These are phyloP conservation scores for Penicillium macrosclerotiorum DNA, from an alignment of 495 filamentous ascomycete genomes.

Conservation along the genomic window DNA sequence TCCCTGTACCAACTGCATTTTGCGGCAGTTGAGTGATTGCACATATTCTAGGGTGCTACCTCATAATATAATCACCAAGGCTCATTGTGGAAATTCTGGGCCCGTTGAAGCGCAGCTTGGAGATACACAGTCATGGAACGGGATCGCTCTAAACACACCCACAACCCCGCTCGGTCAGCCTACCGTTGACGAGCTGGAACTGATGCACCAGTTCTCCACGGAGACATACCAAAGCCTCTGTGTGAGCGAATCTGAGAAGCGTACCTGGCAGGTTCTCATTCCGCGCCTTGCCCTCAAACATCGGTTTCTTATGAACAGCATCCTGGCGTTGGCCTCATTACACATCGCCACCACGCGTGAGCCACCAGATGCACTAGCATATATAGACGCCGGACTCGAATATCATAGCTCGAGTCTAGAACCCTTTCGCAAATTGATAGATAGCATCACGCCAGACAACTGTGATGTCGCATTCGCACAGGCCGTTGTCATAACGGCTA, in stretches of 20 bases:
- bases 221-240: constrained; percentile 16
- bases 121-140: not conserved
- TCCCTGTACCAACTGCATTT: constrained; percentile 26
- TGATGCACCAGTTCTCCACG: constrained; percentile 18
- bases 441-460: constrained; percentile 38
- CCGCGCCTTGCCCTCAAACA: constrained; percentile 43
- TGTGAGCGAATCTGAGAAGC: constrained; percentile 17
- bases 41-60: constrained; percentile 19
- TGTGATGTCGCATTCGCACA: constrained; percentile 48
- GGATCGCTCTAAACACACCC: not conserved
- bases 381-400: constrained; percentile 40
- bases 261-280: constrained; percentile 32
- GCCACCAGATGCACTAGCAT: constrained; percentile 28
- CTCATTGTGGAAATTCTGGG: not conserved
- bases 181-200: constrained; percentile 7
- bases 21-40: constrained; percentile 22
- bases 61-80: not conserved
- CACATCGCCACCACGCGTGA: constrained; percentile 41
- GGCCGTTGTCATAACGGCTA: constrained; percentile 44
- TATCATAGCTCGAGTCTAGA: constrained; percentile 46
- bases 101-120: not conserved
- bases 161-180: not conserved
- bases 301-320: constrained; percentile 50
- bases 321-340: constrained; percentile 50
- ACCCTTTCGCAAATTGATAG: constrained; percentile 41